phyloP scores from a whole-genome alignment of 257 asterid species.

The Solanum appendiculatum region DNA sequence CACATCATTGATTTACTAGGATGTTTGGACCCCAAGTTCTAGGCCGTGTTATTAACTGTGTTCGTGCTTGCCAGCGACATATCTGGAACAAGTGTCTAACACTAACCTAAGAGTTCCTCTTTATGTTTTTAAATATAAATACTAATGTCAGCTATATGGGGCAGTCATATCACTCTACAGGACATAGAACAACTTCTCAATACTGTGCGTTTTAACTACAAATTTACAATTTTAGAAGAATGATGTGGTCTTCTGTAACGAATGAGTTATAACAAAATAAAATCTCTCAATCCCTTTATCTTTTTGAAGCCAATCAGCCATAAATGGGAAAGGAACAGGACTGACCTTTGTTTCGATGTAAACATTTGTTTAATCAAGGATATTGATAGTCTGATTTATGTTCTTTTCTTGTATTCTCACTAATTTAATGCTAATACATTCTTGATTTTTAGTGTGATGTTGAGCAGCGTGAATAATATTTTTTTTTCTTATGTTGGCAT shows the following conservation, averaged over 20 bases:
- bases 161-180: background rate
- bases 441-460: background rate
- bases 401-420: background rate
- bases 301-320: background rate
- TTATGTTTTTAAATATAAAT: background rate
- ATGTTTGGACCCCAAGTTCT: background rate
- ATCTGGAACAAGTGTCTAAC: background rate
- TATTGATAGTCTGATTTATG: background rate
- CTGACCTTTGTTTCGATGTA: background rate
- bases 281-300: background rate
- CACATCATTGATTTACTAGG: background rate
- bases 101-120: background rate
- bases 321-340: background rate
- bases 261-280: background rate
- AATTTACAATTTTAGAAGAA: background rate
- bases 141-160: background rate
- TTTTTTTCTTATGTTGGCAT: background rate
- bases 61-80: background rate
- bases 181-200: background rate
- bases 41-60: background rate
- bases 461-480: background rate
- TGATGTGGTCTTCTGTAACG: background rate
- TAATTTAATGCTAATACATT: background rate
- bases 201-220: background rate
- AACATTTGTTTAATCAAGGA: background rate